Percentiles rank a stretch among this genome's conserved stretches.
Evolutionary conservation across 2,329 filamentous ascomycete genomes (phyloP).

Genomic region (Ophioceras dolichostomum): DNA sequence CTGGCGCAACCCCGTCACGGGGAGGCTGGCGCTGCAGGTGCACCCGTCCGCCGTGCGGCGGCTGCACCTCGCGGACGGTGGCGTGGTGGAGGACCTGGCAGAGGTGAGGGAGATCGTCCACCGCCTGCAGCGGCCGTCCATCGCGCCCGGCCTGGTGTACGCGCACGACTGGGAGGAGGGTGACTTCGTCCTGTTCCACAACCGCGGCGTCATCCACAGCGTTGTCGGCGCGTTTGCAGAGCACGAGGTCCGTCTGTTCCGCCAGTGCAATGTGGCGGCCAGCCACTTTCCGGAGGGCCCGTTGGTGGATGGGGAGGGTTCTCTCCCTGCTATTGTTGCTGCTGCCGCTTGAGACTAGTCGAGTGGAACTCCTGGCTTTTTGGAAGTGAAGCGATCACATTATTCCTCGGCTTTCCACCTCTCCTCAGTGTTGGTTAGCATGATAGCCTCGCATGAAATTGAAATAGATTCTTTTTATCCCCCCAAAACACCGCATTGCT

Average conservation of each 20-base stretch:
- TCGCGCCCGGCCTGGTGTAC: conserved; percentile 56
- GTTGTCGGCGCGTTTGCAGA: conserved; percentile 64
- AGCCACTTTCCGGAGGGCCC: conserved; percentile 20
- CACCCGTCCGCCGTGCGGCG: conserved; percentile 61
- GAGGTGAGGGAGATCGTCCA: conserved; percentile 58
- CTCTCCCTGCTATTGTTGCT: too few relatives aligned
- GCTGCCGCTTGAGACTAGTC: neutral
- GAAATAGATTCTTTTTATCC: too few relatives aligned
- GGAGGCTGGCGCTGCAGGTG: conserved; percentile 56
- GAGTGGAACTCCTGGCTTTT: too few relatives aligned
- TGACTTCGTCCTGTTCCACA: conserved; percentile 68
- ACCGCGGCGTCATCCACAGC: conserved; percentile 61
- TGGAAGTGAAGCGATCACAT: too few relatives aligned
- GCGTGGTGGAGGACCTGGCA: conserved; percentile 54
- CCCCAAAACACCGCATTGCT: too few relatives aligned
- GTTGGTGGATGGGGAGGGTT: neutral
- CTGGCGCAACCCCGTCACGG: conserved; percentile 65
- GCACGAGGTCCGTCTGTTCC: conserved; percentile 62
- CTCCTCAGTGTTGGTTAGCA: neutral
- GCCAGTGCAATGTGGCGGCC: conserved; percentile 70
- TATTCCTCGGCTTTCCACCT: too few relatives aligned
- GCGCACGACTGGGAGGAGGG: conserved; percentile 68
- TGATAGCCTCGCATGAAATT: too few relatives aligned
- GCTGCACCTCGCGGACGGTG: conserved; percentile 54
- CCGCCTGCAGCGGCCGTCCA: conserved; percentile 58